Percentiles rank a stretch among this genome's conserved stretches.
phyloP scores from a whole-genome alignment of 805 yeast species.

The Ogataea parapolymorpha region DNA sequence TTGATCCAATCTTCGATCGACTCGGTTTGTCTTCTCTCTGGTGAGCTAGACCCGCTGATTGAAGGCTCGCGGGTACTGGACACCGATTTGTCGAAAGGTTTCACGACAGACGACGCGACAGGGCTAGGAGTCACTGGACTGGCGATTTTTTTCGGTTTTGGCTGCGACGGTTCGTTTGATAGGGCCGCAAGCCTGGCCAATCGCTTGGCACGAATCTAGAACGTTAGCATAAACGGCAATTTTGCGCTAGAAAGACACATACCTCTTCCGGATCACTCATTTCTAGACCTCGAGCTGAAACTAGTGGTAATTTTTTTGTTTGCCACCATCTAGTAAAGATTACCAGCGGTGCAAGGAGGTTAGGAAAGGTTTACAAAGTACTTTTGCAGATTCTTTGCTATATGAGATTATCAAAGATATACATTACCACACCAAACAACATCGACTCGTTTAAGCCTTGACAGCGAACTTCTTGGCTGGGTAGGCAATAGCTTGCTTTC shows the following conservation, averaged over 20 bases:
- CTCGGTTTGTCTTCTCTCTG: background rate
- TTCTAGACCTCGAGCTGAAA: background rate
- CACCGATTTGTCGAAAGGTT: background rate
- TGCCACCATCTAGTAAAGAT: slow-evolving; percentile 12
- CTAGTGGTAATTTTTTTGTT: slow-evolving; percentile 5
- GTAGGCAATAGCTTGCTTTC: slow-evolving; percentile 91
- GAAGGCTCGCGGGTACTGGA: background rate
- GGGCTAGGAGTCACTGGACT: background rate
- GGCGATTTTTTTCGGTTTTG: slow-evolving; percentile 7
- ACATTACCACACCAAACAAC: slow-evolving; percentile 15
- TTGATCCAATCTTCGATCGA: slow-evolving; percentile 41
- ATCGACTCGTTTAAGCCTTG: slow-evolving; percentile 70
- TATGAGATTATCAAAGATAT: slow-evolving; percentile 14
- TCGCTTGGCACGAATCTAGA: slow-evolving; percentile 40
- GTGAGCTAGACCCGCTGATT: background rate
- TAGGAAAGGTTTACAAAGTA: background rate
- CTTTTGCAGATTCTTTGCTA: slow-evolving; percentile 12
- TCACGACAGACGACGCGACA: background rate
- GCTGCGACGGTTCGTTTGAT: slow-evolving; percentile 5
- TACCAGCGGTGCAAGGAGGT: background rate
- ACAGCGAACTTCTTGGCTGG: slow-evolving; percentile 98
- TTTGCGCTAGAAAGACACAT: slow-evolving; percentile 2
- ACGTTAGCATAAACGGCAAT: slow-evolving; percentile 2
- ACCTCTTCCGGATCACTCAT: slow-evolving; percentile 23
- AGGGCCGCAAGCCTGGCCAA: slow-evolving; percentile 43